Evolutionary conservation across 768 basidiomycete genomes (phyloP), one percentile per base, ranked within the genome.

Genomic region (Suillus weaverae): DNA sequence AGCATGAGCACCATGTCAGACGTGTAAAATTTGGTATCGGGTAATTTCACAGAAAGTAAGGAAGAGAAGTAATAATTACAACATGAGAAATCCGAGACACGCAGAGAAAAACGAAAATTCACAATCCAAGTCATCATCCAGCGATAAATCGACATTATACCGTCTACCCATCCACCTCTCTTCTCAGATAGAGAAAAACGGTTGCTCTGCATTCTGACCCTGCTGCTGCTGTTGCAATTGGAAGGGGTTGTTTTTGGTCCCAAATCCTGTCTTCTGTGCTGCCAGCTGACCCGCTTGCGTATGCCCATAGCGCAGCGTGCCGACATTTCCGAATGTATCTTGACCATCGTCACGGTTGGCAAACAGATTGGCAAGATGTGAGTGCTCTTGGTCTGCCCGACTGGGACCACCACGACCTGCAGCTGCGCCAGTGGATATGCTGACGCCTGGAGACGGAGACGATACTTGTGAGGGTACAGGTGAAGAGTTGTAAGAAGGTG

Each of bases 251-350:
- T 90, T 92, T 74, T 85, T 83, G 14, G 72, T 74, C 32, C 73
- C 76, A 60, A 69, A 74, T 32, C 86, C 84, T 62, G 85, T 81
- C 74, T 79, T 79, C 67, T 86, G 84, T 13, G 71, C 66, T 26
- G 81, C 68, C 39, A 86, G 43, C 8, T 80, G 77, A 10, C 86
- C 86, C 20, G 85, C 87, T 41, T 83, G 80, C 0, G 86, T 85
- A 59, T 85, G 81, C 2, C 87, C 88, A 65, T 87, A 91, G 82
- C 95, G 85, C 67, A 97, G 74, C 60, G 81, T 66, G 22, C 97
- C 97, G 38, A 87, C 70, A 74, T 99, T 99, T 60, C 97, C 97
- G 73, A 98, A 99, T 61, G 97, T 97, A 78, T 99, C 97, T 73
- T 91, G 81, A 1, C 97, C 97, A 70, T 93, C 95, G 63, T 97